A percentile compares a stretch with the other conserved stretches of the same genome.
Conservation (phyloP, 148 eudicot species). For the Silene uniflora region DNA sequence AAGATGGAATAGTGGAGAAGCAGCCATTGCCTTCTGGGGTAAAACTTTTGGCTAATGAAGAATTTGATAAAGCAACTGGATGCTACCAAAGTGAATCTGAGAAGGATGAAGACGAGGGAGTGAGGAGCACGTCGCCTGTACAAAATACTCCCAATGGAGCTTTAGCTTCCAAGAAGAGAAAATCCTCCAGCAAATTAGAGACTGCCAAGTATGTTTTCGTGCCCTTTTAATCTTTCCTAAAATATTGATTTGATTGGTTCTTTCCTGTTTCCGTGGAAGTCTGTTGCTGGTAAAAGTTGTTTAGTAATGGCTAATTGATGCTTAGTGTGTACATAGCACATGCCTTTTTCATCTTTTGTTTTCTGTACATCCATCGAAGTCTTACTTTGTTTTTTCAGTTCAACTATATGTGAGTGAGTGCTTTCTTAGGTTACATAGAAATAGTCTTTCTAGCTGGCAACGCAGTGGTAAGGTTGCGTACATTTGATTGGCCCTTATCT, state of each 20-base stretch:
- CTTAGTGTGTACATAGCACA: no score
- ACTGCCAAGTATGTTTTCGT: constrained; percentile 44
- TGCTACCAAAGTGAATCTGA: constrained; percentile 47
- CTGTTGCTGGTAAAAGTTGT: no score
- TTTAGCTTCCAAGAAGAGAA: constrained; percentile 54
- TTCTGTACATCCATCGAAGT: no score
- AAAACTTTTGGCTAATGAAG: constrained; percentile 59
- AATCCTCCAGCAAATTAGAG: constrained; percentile 46
- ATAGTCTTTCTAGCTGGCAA: no score
- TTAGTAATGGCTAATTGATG: no score
- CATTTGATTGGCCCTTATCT: no score
- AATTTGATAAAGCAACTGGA: constrained; percentile 54
- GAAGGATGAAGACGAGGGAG: constrained; percentile 35
- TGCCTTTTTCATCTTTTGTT: no score
- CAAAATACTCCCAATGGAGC: constrained; percentile 27
- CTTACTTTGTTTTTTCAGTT: no score
- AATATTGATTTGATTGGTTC: not conserved
- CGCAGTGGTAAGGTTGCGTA: no score
- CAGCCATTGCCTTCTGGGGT: constrained; percentile 37
- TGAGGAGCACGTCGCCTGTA: constrained; percentile 21
- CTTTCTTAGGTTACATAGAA: no score
- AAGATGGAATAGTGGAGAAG: constrained; percentile 35
- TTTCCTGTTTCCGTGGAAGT: not conserved
- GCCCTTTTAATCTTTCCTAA: not conserved
- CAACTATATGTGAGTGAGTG: no score